phyloP scores from a whole-genome alignment of 2,329 filamentous ascomycete species.

The Corynespora cassiicola region DNA sequence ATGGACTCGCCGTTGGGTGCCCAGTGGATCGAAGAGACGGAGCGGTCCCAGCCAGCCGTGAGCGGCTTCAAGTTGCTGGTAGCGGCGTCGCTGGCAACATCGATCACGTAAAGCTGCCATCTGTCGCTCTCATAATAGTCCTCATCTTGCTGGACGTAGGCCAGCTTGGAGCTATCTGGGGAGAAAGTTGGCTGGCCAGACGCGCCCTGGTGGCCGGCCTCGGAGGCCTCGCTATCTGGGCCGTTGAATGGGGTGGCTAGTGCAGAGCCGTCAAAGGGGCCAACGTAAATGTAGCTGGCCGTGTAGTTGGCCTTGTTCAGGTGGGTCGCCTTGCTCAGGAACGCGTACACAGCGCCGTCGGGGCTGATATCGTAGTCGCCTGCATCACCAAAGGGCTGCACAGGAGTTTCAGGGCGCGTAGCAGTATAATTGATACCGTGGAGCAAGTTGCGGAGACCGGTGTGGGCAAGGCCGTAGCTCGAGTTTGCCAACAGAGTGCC shows the following conservation, averaged over 20 bases:
- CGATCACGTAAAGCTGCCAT: conserved; percentile 54
- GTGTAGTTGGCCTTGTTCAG: conserved; percentile 77
- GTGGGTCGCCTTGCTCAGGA: conserved; percentile 76
- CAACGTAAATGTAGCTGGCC: conserved; percentile 80
- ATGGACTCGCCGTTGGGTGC: conserved; percentile 38
- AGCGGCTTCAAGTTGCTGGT: conserved; percentile 39
- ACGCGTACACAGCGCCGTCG: conserved; percentile 65
- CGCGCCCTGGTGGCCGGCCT: conserved; percentile 66
- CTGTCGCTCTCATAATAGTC: conserved; percentile 80
- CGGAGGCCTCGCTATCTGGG: conserved; percentile 28
- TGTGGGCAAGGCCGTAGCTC: conserved; percentile 31
- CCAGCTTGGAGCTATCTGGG: conserved; percentile 71
- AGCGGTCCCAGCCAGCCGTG: conserved; percentile 37
- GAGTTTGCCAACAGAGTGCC: conserved; percentile 59
- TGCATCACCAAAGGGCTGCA: conserved; percentile 78
- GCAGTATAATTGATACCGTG: conserved; percentile 66
- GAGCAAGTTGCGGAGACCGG: conserved; percentile 57
- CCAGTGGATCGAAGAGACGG: conserved; percentile 36
- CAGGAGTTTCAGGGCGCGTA: conserved; percentile 68
- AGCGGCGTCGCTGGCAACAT: conserved; percentile 29
- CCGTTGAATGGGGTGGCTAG: conserved; percentile 40
- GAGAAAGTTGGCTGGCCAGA: conserved; percentile 75
- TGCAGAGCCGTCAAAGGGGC: conserved; percentile 68
- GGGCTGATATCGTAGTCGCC: conserved; percentile 78
- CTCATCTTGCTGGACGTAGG: conserved; percentile 77